Conservation (phyloP, 176 grass and related monocot species). For the Juncus inflexus region DNA sequence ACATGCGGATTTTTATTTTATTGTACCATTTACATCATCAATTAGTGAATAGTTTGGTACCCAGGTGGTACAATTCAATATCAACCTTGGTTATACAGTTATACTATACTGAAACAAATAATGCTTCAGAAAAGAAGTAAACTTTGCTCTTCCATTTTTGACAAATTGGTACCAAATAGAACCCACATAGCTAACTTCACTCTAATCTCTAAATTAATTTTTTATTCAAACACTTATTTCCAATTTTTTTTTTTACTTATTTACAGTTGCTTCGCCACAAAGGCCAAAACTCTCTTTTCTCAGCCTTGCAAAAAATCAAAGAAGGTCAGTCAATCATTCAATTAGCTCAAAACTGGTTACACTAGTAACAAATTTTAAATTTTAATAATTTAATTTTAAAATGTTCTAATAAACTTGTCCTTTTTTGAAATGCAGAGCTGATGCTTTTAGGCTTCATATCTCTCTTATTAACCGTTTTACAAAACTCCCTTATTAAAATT, state of each 20-base stretch:
- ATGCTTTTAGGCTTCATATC: slow-evolving; percentile 98
- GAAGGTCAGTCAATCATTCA: slow-evolving; percentile 40
- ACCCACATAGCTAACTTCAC: neutral
- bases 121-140: too few species aligned
- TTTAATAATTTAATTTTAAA: slow-evolving; percentile 12
- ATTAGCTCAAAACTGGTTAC: neutral
- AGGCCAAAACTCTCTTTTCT: slow-evolving; percentile 46
- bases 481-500: slow-evolving; percentile 47
- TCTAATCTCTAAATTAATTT: neutral
- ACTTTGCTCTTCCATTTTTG: too few species aligned
- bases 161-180: too few species aligned
- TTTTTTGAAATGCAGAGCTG: slow-evolving; percentile 50
- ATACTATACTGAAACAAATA: too few species aligned
- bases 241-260: slow-evolving; percentile 10
- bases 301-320: slow-evolving; percentile 65
- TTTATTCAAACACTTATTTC: slow-evolving; percentile 19
- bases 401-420: slow-evolving; percentile 17
- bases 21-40: neutral
- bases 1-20: slow-evolving; percentile 3
- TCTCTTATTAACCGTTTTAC: slow-evolving; percentile 66
- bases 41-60: neutral
- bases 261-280: slow-evolving; percentile 44
- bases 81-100: slow-evolving; percentile 4
- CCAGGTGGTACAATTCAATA: neutral
- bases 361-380: neutral